Base-by-base conservation (phyloP, 768 basidiomycete genomes). In the Tricholoma bakamatsutake region DNA sequence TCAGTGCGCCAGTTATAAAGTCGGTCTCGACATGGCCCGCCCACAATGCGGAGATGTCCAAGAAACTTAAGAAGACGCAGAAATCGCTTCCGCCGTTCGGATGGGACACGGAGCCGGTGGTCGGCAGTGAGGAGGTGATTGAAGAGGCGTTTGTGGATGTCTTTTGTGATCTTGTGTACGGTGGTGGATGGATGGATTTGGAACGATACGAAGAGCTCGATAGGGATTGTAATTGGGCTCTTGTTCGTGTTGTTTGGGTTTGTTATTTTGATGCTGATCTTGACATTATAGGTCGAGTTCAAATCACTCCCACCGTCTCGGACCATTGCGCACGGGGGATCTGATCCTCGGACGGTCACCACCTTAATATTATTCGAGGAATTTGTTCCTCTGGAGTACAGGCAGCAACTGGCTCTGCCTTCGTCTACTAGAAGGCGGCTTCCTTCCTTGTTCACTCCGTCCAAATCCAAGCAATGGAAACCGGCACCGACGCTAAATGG, bases 121-220 rank as follows among this genome's bases (percentile, higher is more conserved):
- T 85, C 57, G 91, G 88, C 5, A 70, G 73, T 9, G 88, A 92
- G 61, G 90, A 90, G 64, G 79, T 92, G 53, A 77, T 98, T 40
- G 96, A 99, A 66, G 93, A 93, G 69, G 80, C 88, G 1, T 98
- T 98, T 67, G 64, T 98, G 28, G 92, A 90, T 56, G 88, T 90
- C 13, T 93, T 90, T 64, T 89, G 87, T 60, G 89, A 91, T 66
- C 70, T 92, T 35, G 72, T 92, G 5, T 90, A 87, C 60, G 93
- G 84, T 50, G 85, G 81, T 63, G 90, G 91, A 4, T 96, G 94
- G 80, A 84, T 88, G 81, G 88, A 93, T 59, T 69, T 80, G 4
- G 86, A 90, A 62, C 70, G 84, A 43, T 77, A 76, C 3, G 93
- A 94, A 61, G 82, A 85, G 52, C 73, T 84, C 2, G 91, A 93